These are phyloP conservation scores for Jamesozyma hellenica DNA, from an alignment of 805 yeast species.

Conservation along the genomic window DNA sequence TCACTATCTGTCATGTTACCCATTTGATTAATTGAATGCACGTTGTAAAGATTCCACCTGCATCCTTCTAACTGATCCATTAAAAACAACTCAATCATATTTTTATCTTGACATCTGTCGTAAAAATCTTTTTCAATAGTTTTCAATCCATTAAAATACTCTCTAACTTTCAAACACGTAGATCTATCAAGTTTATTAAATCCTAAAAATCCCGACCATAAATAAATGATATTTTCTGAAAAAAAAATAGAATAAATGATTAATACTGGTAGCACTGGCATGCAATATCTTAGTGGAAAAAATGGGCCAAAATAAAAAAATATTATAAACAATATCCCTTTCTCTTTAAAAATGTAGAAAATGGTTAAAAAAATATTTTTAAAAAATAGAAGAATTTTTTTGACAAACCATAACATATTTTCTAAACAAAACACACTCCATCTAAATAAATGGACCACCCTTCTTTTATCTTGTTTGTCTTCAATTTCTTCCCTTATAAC, in stretches of 20 bases:
- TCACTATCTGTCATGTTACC: conserved; percentile 4
- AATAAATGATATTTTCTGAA: conserved; percentile 10
- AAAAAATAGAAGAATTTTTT: not conserved
- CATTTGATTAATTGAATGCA: conserved; percentile 1
- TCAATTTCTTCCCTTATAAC: too few species aligned
- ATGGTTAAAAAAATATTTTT: not conserved
- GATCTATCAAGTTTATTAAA: conserved; percentile 7
- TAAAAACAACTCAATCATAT: not conserved
- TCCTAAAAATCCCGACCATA: conserved; percentile 20
- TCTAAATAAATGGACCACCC: too few species aligned
- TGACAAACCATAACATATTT: not conserved
- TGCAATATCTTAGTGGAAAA: too few species aligned
- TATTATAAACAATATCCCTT: too few species aligned
- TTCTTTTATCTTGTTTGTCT: too few species aligned
- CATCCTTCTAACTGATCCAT: not conserved
- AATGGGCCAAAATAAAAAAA: too few species aligned
- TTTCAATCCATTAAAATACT: not conserved
- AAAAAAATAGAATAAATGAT: too few species aligned
- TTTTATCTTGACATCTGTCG: not conserved
- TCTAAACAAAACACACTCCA: too few species aligned
- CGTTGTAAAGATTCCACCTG: not conserved
- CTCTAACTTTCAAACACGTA: not conserved
- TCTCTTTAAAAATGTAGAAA: not conserved
- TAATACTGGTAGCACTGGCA: too few species aligned
- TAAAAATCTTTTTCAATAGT: not conserved